Conservation (phyloP, 306 rosid genomes). For the Quercus cerris region DNA sequence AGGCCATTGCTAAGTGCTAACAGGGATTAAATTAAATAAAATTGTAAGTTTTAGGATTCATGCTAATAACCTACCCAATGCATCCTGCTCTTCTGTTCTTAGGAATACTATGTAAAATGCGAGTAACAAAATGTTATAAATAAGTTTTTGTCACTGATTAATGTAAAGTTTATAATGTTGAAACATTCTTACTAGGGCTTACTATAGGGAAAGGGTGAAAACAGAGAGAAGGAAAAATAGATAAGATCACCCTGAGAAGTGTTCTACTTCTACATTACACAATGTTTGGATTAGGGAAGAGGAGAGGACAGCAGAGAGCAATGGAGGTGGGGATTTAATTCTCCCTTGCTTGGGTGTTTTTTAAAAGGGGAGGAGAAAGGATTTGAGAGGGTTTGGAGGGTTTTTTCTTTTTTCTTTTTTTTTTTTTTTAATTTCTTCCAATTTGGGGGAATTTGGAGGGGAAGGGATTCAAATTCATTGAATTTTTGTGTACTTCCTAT, state of each 20-base stretch:
- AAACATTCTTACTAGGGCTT: background rate
- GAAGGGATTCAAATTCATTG: too few relatives aligned
- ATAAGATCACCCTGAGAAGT: background rate
- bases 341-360: too few relatives aligned
- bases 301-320: too few relatives aligned
- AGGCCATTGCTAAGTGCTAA: background rate
- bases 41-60: background rate
- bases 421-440: too few relatives aligned
- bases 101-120: background rate
- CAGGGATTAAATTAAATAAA: background rate
- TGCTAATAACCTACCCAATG: background rate
- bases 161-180: background rate
- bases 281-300: too few relatives aligned
- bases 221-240: background rate
- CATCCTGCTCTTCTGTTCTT: background rate
- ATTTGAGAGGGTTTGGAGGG: too few relatives aligned
- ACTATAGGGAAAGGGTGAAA: background rate
- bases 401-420: too few relatives aligned
- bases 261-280: background rate
- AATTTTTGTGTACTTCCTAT: too few relatives aligned
- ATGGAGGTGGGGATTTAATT: too few relatives aligned
- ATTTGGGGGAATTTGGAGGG: too few relatives aligned
- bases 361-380: too few relatives aligned
- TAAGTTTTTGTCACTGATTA: background rate
- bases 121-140: background rate